These are phyloP conservation scores for Gynandropsis gynandra DNA, from an alignment of 345 rosid genomes.

Conservation along the genomic window DNA sequence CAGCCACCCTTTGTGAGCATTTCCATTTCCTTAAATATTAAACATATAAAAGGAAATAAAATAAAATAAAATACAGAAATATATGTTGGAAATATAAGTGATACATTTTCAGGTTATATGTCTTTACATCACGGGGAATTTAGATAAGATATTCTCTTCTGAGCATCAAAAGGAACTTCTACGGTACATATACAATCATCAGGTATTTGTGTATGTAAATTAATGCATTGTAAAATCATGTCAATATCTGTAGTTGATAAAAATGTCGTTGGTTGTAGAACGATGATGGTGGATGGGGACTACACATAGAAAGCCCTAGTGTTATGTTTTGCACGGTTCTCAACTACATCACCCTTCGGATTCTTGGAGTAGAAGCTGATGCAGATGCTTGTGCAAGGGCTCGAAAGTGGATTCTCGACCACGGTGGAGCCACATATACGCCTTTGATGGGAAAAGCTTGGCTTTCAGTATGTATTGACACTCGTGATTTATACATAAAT, in stretches of 20 bases:
- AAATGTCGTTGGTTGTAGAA: no score
- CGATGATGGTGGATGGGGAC: conserved; percentile 83
- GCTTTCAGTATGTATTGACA: conserved; percentile 8
- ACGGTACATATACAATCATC: conserved; percentile 21
- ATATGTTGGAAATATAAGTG: neutral
- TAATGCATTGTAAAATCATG: neutral
- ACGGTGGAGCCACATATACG: conserved; percentile 56
- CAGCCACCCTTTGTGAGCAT: conserved; percentile 37
- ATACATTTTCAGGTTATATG: conserved; percentile 12
- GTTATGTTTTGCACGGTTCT: conserved; percentile 62
- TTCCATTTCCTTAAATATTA: no score
- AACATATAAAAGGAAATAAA: no score
- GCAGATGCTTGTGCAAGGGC: conserved; percentile 41
- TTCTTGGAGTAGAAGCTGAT: conserved; percentile 60
- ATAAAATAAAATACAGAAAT: no score
- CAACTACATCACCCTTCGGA: conserved; percentile 50
- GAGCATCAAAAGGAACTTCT: conserved; percentile 18
- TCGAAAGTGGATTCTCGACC: conserved; percentile 64
- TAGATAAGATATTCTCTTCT: conserved; percentile 3
- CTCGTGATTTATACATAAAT: no score
- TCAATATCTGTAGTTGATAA: no score
- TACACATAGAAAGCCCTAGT: conserved; percentile 74
- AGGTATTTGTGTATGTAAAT: neutral
- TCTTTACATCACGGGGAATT: conserved; percentile 20
- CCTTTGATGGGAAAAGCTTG: conserved; percentile 59